Conservation (phyloP, 1,139 yeast genomes). For the Candida sojae region DNA sequence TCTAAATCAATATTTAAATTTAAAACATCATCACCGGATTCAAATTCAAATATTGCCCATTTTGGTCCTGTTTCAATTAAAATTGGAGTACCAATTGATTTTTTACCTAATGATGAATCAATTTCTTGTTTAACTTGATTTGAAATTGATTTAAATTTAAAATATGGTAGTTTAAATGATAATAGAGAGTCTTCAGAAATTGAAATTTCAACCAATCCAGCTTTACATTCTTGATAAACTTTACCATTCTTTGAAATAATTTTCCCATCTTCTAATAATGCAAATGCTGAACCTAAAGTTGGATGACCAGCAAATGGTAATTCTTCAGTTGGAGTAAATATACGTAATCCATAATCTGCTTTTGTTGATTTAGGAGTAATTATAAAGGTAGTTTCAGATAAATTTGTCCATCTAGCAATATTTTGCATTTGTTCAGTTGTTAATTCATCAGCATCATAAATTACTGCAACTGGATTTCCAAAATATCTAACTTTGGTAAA, state of each 20-base stretch:
- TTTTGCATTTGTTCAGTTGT: constrained; percentile 39
- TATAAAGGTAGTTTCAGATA: constrained; percentile 57
- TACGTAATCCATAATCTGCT: constrained; percentile 49
- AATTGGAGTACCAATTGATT: constrained; percentile 18
- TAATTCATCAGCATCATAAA: constrained; percentile 34
- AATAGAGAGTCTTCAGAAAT: constrained; percentile 16
- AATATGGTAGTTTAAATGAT: constrained; percentile 26
- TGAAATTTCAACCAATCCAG: constrained; percentile 40
- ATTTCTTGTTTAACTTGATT: constrained; percentile 18
- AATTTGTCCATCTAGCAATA: constrained; percentile 57
- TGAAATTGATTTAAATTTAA: constrained; percentile 21
- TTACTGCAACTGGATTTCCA: constrained; percentile 61
- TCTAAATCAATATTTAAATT: constrained; percentile 28
- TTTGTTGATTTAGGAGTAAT: constrained; percentile 30
- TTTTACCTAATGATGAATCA: constrained; percentile 19
- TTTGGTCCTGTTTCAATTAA: constrained; percentile 14
- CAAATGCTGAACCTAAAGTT: constrained; percentile 52
- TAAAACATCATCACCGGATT: constrained; percentile 28
- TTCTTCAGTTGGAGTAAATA: constrained; percentile 47
- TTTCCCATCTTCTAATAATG: constrained; percentile 34
- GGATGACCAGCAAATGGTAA: constrained; percentile 67
- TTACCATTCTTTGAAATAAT: constrained; percentile 24
- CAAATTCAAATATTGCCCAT: constrained; percentile 39
- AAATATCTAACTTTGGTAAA: constrained; percentile 41
- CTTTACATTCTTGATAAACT: constrained; percentile 44